Evolutionary conservation across 148 eudicot species (phyloP).

Genomic region (Polygonum maritimum): DNA sequence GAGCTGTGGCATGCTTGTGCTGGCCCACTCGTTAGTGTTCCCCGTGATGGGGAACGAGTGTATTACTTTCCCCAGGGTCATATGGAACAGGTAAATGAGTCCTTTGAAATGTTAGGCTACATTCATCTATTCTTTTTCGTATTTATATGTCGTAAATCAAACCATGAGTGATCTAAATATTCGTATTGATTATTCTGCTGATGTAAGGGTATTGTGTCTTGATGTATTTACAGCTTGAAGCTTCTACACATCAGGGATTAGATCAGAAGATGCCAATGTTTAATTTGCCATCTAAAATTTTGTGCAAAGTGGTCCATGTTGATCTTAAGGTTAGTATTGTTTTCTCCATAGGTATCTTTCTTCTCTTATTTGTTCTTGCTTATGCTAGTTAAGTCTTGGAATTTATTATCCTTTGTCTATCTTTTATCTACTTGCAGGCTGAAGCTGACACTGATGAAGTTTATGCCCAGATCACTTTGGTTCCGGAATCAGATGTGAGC

Average conservation of each 20-base stretch:
- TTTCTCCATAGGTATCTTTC: slow-evolving; percentile 6
- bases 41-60: slow-evolving; percentile 77
- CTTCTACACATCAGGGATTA: slow-evolving; percentile 74
- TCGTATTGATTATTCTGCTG: background rate
- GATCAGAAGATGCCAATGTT: slow-evolving; percentile 80
- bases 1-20: slow-evolving; percentile 99
- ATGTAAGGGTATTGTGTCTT: background rate
- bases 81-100: slow-evolving; percentile 77
- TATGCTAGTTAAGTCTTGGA: background rate
- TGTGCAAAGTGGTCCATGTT: slow-evolving; percentile 77
- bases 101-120: background rate
- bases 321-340: slow-evolving; percentile 53
- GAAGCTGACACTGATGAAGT: slow-evolving; percentile 93
- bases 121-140: background rate
- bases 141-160: background rate
- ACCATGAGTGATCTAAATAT: background rate
- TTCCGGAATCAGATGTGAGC: slow-evolving; percentile 76
- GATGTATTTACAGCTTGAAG: slow-evolving; percentile 58
- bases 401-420: background rate
- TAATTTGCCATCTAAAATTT: slow-evolving; percentile 79
- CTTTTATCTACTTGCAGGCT: slow-evolving; percentile 43
- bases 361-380: background rate
- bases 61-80: slow-evolving; percentile 98
- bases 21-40: slow-evolving; percentile 85
- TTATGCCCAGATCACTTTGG: slow-evolving; percentile 72